Evolutionary conservation across 2,329 filamentous ascomycete genomes (phyloP).

Genomic region (Calonectria pteridis): DNA sequence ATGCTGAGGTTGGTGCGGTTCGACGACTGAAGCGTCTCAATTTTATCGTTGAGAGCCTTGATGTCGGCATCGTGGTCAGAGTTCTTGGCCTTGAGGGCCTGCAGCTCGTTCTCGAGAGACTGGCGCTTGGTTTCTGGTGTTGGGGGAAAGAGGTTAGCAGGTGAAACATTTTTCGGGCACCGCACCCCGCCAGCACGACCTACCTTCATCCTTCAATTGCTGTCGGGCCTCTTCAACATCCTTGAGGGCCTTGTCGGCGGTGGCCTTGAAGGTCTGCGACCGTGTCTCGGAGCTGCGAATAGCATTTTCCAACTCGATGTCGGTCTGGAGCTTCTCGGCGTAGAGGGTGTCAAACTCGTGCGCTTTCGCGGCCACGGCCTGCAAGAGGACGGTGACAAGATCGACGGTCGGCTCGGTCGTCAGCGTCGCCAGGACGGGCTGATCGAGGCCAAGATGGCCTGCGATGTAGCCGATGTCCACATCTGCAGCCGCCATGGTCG

Average conservation of each 20-base stretch:
- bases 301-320: conserved; percentile 93
- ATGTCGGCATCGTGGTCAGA: conserved; percentile 81
- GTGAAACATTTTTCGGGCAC: background rate
- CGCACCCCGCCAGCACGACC: conserved; percentile 36
- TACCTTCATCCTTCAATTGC: conserved; percentile 87
- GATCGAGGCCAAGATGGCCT: conserved; percentile 76
- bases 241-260: conserved; percentile 84
- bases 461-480: conserved; percentile 81
- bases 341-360: conserved; percentile 85
- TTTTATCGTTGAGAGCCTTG: conserved; percentile 82
- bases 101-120: conserved; percentile 83
- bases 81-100: conserved; percentile 80
- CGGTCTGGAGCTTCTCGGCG: conserved; percentile 87
- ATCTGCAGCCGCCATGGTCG: conserved; percentile 57
- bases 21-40: conserved; percentile 88
- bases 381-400: conserved; percentile 80
- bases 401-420: conserved; percentile 80
- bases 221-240: conserved; percentile 85
- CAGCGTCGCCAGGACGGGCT: conserved; percentile 71
- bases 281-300: conserved; percentile 87
- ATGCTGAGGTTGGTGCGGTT: conserved; percentile 92
- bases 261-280: conserved; percentile 83
- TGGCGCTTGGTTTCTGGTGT: conserved; percentile 79
- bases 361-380: conserved; percentile 81
- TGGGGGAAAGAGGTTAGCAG: conserved; percentile 28